A percentile compares a stretch with the other conserved stretches of the same genome.
These are phyloP conservation scores for Onygena corvina DNA, from an alignment of 2,329 filamentous ascomycete species.

Conservation along the genomic window DNA sequence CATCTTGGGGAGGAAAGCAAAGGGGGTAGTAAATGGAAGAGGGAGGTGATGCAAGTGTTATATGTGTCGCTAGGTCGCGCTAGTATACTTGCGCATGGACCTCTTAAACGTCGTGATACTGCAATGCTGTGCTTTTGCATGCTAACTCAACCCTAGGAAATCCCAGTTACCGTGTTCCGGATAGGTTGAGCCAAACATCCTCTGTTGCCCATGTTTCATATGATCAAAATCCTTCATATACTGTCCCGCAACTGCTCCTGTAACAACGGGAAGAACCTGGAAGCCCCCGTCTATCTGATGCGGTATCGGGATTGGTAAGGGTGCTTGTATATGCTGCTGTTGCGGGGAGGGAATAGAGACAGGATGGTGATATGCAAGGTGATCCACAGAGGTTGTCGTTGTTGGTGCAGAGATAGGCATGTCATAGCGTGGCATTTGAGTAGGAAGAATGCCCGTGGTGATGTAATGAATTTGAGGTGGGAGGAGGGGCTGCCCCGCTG, in stretches of 20 bases:
- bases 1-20: too few species aligned
- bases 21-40: too few species aligned
- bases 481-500: slow-evolving; percentile 8
- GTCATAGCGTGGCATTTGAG: slow-evolving; percentile 13
- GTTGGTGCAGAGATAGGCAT: slow-evolving; percentile 6
- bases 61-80: not conserved
- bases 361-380: slow-evolving; percentile 8
- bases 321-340: not conserved
- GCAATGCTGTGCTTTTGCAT: too few species aligned
- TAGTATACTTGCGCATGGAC: not conserved
- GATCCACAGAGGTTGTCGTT: slow-evolving; percentile 7
- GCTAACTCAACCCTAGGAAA: slow-evolving; percentile 11
- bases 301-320: slow-evolving; percentile 1
- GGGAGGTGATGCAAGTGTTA: too few species aligned
- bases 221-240: slow-evolving; percentile 9
- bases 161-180: slow-evolving; percentile 12
- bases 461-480: slow-evolving; percentile 14
- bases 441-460: slow-evolving; percentile 8
- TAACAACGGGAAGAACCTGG: not conserved
- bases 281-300: not conserved
- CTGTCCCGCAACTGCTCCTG: not conserved
- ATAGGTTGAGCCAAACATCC: slow-evolving; percentile 12
- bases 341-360: not conserved
- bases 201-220: slow-evolving; percentile 11
- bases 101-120: not conserved